These are phyloP conservation scores for Fusarium sp. DNA, from an alignment of 2,329 filamentous ascomycete genomes.

Conservation along the genomic window DNA sequence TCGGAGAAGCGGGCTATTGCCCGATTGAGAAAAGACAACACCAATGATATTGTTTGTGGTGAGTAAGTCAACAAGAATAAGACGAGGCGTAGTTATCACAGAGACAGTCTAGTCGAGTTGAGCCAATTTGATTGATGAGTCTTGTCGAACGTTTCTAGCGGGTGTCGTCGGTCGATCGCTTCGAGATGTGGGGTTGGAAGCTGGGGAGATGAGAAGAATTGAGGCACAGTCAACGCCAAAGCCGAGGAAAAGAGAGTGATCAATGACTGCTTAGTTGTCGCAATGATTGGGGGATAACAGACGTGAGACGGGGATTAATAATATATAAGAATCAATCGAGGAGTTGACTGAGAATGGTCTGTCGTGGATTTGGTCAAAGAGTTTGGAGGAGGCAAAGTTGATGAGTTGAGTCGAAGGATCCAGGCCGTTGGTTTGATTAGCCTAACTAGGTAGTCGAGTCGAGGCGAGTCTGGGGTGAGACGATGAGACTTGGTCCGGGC, in stretches of 20 bases:
- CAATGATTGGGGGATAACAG: background rate
- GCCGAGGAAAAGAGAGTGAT: background rate
- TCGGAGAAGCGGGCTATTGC: slow-evolving; percentile 5
- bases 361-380: background rate
- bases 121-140: background rate
- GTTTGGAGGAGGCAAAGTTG: slow-evolving; percentile 28
- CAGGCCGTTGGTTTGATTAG: slow-evolving; percentile 2
- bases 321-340: background rate
- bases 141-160: slow-evolving; percentile 9
- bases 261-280: background rate
- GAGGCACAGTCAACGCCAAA: slow-evolving; percentile 22
- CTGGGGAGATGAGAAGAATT: slow-evolving; percentile 7
- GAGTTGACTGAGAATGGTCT: background rate
- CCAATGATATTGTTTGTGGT: background rate
- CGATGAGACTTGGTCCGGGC: background rate
- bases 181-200: slow-evolving; percentile 31
- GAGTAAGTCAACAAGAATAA: background rate
- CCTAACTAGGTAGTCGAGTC: background rate
- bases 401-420: slow-evolving; percentile 12
- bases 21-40: background rate
- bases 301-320: background rate
- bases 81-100: background rate
- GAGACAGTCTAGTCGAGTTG: slow-evolving; percentile 10
- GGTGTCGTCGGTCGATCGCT: slow-evolving; percentile 29
- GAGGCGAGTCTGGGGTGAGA: slow-evolving; percentile 6